A percentile compares a stretch with the other conserved stretches of the same genome.
phyloP scores from a whole-genome alignment of 1,284 basidiomycete genomes.

The Mrakiaceae sp. region DNA sequence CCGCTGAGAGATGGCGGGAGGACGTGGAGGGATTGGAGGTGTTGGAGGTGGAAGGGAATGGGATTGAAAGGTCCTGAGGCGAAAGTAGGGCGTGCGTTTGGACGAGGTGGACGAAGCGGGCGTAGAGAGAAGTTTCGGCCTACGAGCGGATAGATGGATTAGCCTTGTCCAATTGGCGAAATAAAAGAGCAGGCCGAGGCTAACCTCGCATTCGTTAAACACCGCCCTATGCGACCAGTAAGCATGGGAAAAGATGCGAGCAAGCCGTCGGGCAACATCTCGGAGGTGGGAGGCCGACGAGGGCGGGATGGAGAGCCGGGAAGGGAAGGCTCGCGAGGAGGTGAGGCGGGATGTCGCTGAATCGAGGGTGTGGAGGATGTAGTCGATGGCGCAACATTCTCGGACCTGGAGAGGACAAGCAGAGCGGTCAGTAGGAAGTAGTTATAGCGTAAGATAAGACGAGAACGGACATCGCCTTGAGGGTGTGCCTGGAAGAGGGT shows the following conservation, averaged over 20 bases:
- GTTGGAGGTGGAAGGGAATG: neutral
- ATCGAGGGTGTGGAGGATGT: constrained; percentile 86
- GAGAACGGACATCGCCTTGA: constrained; percentile 9
- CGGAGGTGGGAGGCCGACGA: constrained; percentile 77
- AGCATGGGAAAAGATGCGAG: constrained; percentile 90
- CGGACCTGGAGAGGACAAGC: constrained; percentile 27
- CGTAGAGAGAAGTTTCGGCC: constrained; percentile 80
- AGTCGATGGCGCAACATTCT: constrained; percentile 96
- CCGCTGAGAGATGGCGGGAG: no score
- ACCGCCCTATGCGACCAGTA: constrained; percentile 87
- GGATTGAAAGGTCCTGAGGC: constrained; percentile 43
- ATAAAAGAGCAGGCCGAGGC: neutral
- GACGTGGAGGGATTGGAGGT: no score
- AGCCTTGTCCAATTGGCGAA: neutral
- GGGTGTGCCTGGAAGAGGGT: constrained; percentile 27
- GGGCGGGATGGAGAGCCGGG: constrained; percentile 66
- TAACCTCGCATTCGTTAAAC: constrained; percentile 68
- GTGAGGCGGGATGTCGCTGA: constrained; percentile 76
- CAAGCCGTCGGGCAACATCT: constrained; percentile 73
- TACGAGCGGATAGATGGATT: constrained; percentile 23
- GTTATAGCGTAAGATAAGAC: constrained; percentile 8
- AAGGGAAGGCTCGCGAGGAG: constrained; percentile 80
- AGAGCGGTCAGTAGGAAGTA: neutral
- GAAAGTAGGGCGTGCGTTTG: constrained; percentile 71
- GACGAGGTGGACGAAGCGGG: constrained; percentile 75